Base-by-base conservation (phyloP, 140 eudicot species). In the Bidens hawaiensis region DNA sequence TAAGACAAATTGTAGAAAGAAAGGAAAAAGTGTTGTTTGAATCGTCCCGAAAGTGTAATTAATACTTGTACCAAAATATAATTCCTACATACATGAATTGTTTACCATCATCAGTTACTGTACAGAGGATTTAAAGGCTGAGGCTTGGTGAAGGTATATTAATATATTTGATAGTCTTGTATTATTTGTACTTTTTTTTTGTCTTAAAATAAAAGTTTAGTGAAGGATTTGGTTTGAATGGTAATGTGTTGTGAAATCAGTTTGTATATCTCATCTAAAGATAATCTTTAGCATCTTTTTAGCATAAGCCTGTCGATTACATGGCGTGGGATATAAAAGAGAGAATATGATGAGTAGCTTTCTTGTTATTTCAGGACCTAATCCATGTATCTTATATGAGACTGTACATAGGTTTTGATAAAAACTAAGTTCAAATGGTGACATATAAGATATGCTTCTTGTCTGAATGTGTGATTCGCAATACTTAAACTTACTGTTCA, bases 361-460 rank as follows among this genome's bases (percentile, higher is more conserved):
- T 70, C 54, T 70, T 70, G 76, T 60, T 60, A 33, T 61, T 43
- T 60, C 62, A 49, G 42, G 21, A 60, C 55, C 23, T 46, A 23
- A 58, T 59, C 49, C 11, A 22, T 69, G 49, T 34, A n/a, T n/a
- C n/a, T n/a, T n/a, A n/a, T n/a, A 59, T 58, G 53, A 36, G 28
- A 25, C 14, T 25, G 45, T 67, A 40, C 8, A 27, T 53, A 51
- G 25, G 26, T 25, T 34, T 10, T 34, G 63, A 38, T 67, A 51
- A 21, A 67, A 52, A 67, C 41, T 34, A 66, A 9, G 52, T 38
- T 50, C 27, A 41, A 50, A 65, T 34, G 62, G 52, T 51, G 33
- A 46, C 13, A 34, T 27, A 47, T 41, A 48, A 17, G 25, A 48
- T 49, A 3, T 49, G 56, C 2, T 22, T 49, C 22, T 22, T 49